phyloP scores from a whole-genome alignment of 2,329 filamentous ascomycete species.

The Zelopaecilomyces penicillatus region DNA sequence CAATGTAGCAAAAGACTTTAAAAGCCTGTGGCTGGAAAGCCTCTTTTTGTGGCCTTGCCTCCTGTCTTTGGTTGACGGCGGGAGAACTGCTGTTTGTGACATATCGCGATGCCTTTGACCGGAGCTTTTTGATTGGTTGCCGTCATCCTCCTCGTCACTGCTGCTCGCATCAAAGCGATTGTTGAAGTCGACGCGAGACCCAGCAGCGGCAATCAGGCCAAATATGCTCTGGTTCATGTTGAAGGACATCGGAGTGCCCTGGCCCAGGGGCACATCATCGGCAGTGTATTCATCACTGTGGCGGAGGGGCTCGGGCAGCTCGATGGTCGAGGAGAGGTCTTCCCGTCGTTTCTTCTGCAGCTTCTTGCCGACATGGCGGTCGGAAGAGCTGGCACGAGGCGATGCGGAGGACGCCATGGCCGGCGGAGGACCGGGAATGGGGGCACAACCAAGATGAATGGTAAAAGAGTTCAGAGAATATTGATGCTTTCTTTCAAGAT shows the following conservation, averaged over 20 bases:
- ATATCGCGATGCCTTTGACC: conserved; percentile 36
- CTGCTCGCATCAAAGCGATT: conserved; percentile 70
- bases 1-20: conserved; percentile 57
- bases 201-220: conserved; percentile 81
- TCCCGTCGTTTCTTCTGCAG: conserved; percentile 37
- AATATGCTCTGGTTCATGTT: conserved; percentile 95
- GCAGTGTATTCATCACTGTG: conserved; percentile 42
- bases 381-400: no score
- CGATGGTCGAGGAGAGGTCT: conserved; percentile 28
- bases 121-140: conserved; percentile 29
- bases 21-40: conserved; percentile 56
- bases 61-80: conserved; percentile 19
- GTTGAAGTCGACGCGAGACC: conserved; percentile 74
- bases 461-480: no score
- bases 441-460: no score
- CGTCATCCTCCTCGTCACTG: conserved; percentile 76
- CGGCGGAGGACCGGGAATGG: no score
- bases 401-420: no score
- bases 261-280: conserved; percentile 36
- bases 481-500: no score
- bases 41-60: conserved; percentile 43
- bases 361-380: conserved; percentile 30
- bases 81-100: conserved; percentile 35
- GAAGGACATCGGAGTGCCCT: conserved; percentile 44
- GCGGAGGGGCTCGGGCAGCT: conserved; percentile 46